phyloP scores from a whole-genome alignment of 305 asterid genomes.

The Fraxinus xanthoxyloides region DNA sequence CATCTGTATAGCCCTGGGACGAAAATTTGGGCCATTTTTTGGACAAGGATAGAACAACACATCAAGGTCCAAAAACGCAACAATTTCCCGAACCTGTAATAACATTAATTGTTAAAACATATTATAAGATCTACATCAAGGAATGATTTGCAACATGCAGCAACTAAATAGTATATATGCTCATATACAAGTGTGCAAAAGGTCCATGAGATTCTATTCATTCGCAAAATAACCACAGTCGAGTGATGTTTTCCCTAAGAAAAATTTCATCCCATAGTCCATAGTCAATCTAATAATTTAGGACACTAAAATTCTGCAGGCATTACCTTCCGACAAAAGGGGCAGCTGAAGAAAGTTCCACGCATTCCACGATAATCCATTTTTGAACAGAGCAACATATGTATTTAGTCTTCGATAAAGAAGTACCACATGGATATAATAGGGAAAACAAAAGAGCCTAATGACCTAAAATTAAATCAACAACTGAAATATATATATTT shows the following conservation, averaged over 20 bases:
- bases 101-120: conserved; percentile 9
- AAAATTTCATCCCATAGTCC: background rate
- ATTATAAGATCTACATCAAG: background rate
- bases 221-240: background rate
- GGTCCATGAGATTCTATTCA: background rate
- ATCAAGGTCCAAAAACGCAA: conserved; percentile 80
- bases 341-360: conserved; percentile 76
- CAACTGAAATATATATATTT: background rate
- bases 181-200: background rate
- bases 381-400: conserved; percentile 30
- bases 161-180: conserved; percentile 4
- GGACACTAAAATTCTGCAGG: background rate
- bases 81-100: conserved; percentile 86
- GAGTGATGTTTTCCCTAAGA: background rate
- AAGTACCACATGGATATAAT: conserved; percentile 20
- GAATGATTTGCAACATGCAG: background rate
- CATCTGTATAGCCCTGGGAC: conserved; percentile 68
- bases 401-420: conserved; percentile 31
- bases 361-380: conserved; percentile 39
- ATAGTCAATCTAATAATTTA: background rate
- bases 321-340: conserved; percentile 90
- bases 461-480: background rate
- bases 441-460: background rate
- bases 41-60: conserved; percentile 92
- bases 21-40: conserved; percentile 79